Base-by-base conservation (phyloP, 1,139 yeast genomes). In the Geotrichum macrosporum region DNA sequence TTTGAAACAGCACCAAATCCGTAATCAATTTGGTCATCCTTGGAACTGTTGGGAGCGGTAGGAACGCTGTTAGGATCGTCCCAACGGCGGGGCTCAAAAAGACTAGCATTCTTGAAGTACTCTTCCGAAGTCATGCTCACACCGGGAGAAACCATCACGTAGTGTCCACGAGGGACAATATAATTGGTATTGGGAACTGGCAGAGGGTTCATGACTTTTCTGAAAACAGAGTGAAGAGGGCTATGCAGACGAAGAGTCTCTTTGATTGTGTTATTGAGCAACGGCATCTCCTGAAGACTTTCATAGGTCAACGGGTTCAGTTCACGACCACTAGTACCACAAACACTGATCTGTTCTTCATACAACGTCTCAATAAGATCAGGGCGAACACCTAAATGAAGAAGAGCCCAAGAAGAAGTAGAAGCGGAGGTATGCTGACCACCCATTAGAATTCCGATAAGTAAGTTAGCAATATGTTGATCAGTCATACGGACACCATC, bases 401-500 rank as follows among this genome's bases (percentile, higher is more conserved):
- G 76, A 64, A 92, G 73, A 61, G 80, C 80, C 98, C 98, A 92
- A 22, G 96, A 85, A 41, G 96, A 85, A 21, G 98, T 92, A 22
- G 97, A 78, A 41, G 97, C 94, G 57, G 95, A 84, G 26, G 99
- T 94, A 68, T 92, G 99, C 72, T 92, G 99, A 53, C 98, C 99
- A 59, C 98, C 99, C 99, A 92, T 92, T 54, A 94, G 76, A 48
- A 94, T 81, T 65, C 97, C 99, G 67, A 92, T 92, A 68, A 88
- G 74, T 65, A 94, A 74, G 69, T 89, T 84, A 35, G 97, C 94
- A 63, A 92, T 87, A 70, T 92, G 95, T 65, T 82, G 82, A 66
- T 94, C 98, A 33, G 96, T 82, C 96, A 92, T 88, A 61, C 77
- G 76, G 39, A 81, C 80, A 57, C 98, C 98, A 64, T 92, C 98